These are phyloP conservation scores for Verbena officinalis DNA, from an alignment of 257 asterid species.

Conservation along the genomic window DNA sequence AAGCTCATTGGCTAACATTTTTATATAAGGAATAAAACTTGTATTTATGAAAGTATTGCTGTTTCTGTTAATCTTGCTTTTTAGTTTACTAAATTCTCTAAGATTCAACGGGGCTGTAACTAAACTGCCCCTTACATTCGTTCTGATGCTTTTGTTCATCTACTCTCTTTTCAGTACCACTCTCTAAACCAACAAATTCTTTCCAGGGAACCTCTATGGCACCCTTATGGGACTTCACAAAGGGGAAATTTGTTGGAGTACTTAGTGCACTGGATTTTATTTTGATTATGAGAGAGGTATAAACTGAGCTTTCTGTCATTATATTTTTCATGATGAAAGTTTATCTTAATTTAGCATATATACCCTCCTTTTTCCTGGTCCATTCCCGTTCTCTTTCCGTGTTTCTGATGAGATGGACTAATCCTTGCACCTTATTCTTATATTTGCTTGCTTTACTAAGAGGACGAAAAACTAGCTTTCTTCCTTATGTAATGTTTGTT, in stretches of 20 bases:
- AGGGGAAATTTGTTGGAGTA: constrained; percentile 81
- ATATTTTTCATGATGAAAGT: constrained; percentile 3
- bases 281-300: constrained; percentile 90
- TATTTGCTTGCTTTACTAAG: constrained; percentile 10
- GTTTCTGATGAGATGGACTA: not conserved
- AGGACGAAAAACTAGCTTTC: not conserved
- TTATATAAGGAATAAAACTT: not conserved
- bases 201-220: constrained; percentile 85
- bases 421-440: not conserved
- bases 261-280: constrained; percentile 90
- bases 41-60: not conserved
- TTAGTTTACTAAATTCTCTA: not conserved
- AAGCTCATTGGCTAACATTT: constrained; percentile 4
- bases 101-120: constrained; percentile 1
- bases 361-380: not conserved
- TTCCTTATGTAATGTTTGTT: not conserved
- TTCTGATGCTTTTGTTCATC: constrained; percentile 23
- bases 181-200: constrained; percentile 26
- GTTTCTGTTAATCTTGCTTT: not conserved
- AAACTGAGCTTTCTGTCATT: constrained; percentile 12
- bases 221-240: constrained; percentile 84
- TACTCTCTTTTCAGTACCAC: not conserved
- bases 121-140: constrained; percentile 15
- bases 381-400: not conserved
- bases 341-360: constrained; percentile 5